phyloP scores from a whole-genome alignment of 176 grass and related monocot species.

The Lolium perenne region DNA sequence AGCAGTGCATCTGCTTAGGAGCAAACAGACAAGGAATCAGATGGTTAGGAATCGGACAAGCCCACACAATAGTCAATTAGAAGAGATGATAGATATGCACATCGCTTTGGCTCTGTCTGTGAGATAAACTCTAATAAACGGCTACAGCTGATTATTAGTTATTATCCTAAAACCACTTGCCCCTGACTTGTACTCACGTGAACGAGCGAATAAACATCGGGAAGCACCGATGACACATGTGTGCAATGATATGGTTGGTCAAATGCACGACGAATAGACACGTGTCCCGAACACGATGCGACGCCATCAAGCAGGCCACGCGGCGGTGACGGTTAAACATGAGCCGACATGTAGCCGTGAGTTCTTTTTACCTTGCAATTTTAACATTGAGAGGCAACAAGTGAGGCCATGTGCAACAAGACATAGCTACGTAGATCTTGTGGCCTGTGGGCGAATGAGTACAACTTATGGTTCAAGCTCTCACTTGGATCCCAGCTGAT shows the following conservation, averaged over 20 bases:
- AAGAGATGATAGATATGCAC: background rate
- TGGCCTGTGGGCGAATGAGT: background rate
- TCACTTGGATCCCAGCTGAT: constrained; percentile 1
- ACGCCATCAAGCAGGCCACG: background rate
- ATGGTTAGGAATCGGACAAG: background rate
- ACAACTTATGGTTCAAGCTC: constrained; percentile 34
- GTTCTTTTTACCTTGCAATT: background rate
- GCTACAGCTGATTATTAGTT: background rate
- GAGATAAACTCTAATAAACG: background rate
- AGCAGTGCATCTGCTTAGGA: background rate
- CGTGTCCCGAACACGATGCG: background rate
- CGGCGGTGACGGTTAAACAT: background rate
- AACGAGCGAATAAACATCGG: background rate
- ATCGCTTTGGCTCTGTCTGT: background rate
- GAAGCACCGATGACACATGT: background rate
- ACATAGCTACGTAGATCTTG: background rate
- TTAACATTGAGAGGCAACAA: background rate
- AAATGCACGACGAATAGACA: background rate
- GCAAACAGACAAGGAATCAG: constrained; percentile 3
- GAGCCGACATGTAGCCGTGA: constrained; percentile 29
- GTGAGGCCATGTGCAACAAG: constrained; percentile 32
- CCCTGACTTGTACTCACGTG: background rate
- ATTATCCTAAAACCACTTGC: background rate
- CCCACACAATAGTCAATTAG: background rate
- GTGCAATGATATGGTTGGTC: constrained; percentile 18